These are phyloP conservation scores for Dactylonectria estremocensis DNA, from an alignment of 2,329 filamentous ascomycete species.

Conservation along the genomic window DNA sequence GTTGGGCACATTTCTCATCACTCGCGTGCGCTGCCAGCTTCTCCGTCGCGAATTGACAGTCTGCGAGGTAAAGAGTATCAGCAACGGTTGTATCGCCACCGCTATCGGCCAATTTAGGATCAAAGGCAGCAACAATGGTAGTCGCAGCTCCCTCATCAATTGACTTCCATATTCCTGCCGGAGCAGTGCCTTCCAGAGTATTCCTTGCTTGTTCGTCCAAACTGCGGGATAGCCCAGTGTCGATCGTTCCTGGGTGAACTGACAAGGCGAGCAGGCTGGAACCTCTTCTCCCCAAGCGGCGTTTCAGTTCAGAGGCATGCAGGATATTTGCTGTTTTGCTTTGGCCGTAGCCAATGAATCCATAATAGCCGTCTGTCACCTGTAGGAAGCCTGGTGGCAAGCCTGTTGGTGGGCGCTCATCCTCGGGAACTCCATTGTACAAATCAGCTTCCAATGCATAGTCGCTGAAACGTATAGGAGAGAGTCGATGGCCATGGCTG, in stretches of 20 bases:
- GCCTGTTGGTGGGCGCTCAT: slow-evolving; percentile 21
- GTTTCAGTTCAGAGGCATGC: slow-evolving; percentile 36
- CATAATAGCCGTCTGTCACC: slow-evolving; percentile 36
- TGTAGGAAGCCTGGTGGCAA: slow-evolving; percentile 22
- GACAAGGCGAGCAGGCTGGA: slow-evolving; percentile 21
- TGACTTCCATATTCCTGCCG: slow-evolving; percentile 29
- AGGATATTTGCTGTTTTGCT: slow-evolving; percentile 51
- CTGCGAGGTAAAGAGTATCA: slow-evolving; percentile 26
- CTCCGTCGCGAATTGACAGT: slow-evolving; percentile 34
- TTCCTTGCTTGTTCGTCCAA: slow-evolving; percentile 20
- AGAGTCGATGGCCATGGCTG: slow-evolving; percentile 60
- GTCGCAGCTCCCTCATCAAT: slow-evolving; percentile 37
- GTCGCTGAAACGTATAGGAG: slow-evolving; percentile 60
- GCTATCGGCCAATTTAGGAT: slow-evolving; percentile 25
- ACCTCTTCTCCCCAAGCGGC: slow-evolving; percentile 20
- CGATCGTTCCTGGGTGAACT: slow-evolving; percentile 40
- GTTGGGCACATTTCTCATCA: slow-evolving; percentile 24
- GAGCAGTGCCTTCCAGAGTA: slow-evolving; percentile 27
- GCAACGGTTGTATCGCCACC: background rate
- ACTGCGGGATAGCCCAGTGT: slow-evolving; percentile 26
- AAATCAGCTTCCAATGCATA: slow-evolving; percentile 54
- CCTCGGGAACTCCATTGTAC: slow-evolving; percentile 25
- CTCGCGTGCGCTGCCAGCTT: slow-evolving; percentile 23
- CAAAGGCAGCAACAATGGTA: slow-evolving; percentile 38
- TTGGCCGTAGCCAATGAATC: slow-evolving; percentile 46